Evolutionary conservation across 208 protist genomes (phyloP).

Genomic region (Crithidia mellificae): DNA sequence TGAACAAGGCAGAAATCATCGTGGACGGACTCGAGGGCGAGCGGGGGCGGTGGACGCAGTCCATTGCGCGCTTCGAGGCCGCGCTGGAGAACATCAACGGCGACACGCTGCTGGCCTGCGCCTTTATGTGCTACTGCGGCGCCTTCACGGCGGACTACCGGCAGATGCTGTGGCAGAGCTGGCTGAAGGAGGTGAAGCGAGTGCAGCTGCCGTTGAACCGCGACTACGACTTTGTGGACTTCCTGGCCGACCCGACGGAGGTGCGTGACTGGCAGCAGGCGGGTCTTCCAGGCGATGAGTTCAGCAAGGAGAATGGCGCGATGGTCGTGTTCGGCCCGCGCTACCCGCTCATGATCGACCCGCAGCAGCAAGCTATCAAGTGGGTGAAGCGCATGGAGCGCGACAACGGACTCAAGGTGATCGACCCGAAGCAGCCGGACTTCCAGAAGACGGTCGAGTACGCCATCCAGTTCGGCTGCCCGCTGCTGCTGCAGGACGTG

Average conservation of each 20-base stretch:
- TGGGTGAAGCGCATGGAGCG: slow-evolving; percentile 98
- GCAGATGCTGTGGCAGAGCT: slow-evolving; percentile 88
- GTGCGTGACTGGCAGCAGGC: slow-evolving; percentile 97
- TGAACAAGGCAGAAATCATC: slow-evolving; percentile 96
- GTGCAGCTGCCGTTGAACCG: slow-evolving; percentile 84
- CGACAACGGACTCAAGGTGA: slow-evolving; percentile 92
- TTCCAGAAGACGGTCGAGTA: slow-evolving; percentile 96
- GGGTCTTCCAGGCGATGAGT: slow-evolving; percentile 96
- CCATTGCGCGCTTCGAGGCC: slow-evolving; percentile 92
- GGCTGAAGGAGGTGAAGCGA: slow-evolving; percentile 89
- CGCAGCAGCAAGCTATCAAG: slow-evolving; percentile 98
- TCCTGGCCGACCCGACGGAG: slow-evolving; percentile 95
- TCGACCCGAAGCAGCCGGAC: slow-evolving; percentile 95
- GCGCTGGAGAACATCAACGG: slow-evolving; percentile 92
- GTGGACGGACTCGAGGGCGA: slow-evolving; percentile 97
- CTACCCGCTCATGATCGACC: slow-evolving; percentile 99
- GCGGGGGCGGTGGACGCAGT: slow-evolving; percentile 95
- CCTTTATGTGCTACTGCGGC: slow-evolving; percentile 97
- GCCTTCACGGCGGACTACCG: slow-evolving; percentile 97
- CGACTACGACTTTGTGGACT: slow-evolving; percentile 93
- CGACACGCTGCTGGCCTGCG: slow-evolving; percentile 96
- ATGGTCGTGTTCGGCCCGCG: slow-evolving; percentile 94
- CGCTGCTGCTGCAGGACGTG: slow-evolving; percentile 97
- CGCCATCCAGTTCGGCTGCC: slow-evolving; percentile 96
- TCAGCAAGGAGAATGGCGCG: slow-evolving; percentile 97